Base-by-base conservation (phyloP, 2,329 filamentous ascomycete genomes). In the Penicillium olsonii region DNA sequence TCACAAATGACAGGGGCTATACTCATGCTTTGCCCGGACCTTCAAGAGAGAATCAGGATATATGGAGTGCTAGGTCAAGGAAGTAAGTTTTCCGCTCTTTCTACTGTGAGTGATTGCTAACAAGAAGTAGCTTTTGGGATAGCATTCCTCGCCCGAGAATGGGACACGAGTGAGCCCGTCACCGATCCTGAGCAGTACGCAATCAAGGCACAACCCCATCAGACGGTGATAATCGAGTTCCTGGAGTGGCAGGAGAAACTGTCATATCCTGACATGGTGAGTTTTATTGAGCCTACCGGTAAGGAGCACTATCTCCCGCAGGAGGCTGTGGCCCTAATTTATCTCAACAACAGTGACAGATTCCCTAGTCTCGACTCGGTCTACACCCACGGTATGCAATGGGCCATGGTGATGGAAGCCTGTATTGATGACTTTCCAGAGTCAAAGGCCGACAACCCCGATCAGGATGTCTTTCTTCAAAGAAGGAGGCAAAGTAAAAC, bases 281-380 rank as follows among this genome's bases (percentile, higher is more conserved):
- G 29, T 14, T 49, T 56, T 17, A 17, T 29, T 3, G 53, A 53
- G 15, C 37, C 50, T 15, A 45, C n/a, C 20, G 19, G 37, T 3
- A 3, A 27, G 11, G 17, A 14, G 7, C 38, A 53, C 37, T 63
- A 57, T 44, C 57, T 68, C 4, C 66, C 64, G 9, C 38, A 41
- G 5, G 66, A 68, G 48, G 66, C 66, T 4, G 43, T 66, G 8
- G 34, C 61, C 11, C 37, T 69, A 37, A 50, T 63, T 12, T 56
- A 67, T 8, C 43, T 62, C 12, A 45, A 53, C 15, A 24, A 50
- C n/a, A 61, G 58, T 47, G 43, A 59, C 14, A 57, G 61, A 12
- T 69, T 69, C 34, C 64, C 65, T 2, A 56, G 14, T 0, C 35
- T 69, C 18, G 52, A 67, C 46, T 65, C 63, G 0, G 60, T 68